Conservation (phyloP, 2,329 filamentous ascomycete genomes). For the Bimuria novae-zelandiae region DNA sequence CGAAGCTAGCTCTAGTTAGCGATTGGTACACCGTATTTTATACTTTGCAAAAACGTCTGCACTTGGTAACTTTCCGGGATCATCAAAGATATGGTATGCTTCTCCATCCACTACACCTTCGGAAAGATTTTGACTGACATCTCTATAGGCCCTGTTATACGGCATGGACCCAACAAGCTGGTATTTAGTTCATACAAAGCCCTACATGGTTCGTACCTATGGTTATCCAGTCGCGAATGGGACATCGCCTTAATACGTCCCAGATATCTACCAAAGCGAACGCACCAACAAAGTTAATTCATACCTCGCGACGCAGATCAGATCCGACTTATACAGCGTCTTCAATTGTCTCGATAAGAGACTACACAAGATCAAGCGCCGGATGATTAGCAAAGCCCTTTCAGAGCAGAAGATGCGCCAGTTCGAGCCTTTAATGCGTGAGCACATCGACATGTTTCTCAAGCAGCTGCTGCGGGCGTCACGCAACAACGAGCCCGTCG, state of each 20-base stretch:
- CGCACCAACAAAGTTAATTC: no score
- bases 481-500: conserved; percentile 36
- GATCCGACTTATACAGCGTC: no score
- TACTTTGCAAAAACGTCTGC: conserved; percentile 71
- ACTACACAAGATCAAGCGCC: conserved; percentile 44
- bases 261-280: no score
- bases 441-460: conserved; percentile 38
- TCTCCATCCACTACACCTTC: background rate
- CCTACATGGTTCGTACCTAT: no score
- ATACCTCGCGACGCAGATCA: no score
- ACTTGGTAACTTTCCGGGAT: conserved; percentile 69
- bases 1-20: conserved; percentile 23
- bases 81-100: conserved; percentile 60
- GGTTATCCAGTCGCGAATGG: no score
- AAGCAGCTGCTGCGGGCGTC: conserved; percentile 9
- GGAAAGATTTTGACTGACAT: background rate
- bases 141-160: conserved; percentile 53
- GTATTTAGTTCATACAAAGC: conserved; percentile 71
- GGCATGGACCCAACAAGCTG: conserved; percentile 74
- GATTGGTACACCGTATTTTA: conserved; percentile 56
- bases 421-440: conserved; percentile 45
- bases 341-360: conserved; percentile 37
- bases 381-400: conserved; percentile 46
- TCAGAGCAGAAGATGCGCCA: conserved; percentile 44
- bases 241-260: no score